phyloP scores from a whole-genome alignment of 495 filamentous ascomycete genomes.

The Aspergillus hancockii region DNA sequence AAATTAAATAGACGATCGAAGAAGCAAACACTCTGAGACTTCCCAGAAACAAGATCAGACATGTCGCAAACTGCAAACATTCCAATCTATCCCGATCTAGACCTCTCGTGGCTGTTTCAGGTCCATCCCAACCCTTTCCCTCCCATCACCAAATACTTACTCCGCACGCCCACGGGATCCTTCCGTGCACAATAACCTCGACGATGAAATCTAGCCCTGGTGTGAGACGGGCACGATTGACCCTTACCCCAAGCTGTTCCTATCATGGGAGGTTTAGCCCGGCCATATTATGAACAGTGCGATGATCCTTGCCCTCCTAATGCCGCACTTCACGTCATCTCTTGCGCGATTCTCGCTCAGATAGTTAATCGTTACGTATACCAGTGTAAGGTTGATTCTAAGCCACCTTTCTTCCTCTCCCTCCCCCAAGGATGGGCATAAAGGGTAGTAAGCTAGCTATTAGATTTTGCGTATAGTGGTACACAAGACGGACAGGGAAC shows the following conservation, averaged over 20 bases:
- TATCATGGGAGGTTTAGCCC: neutral
- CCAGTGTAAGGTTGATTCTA: no score
- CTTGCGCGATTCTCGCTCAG: neutral
- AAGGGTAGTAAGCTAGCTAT: neutral
- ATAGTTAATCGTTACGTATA: no score
- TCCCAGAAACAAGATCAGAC: neutral
- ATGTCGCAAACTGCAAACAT: neutral
- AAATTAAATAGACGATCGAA: no score
- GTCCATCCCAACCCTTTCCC: neutral
- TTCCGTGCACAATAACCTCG: neutral
- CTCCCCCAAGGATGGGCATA: no score
- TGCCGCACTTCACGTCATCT: neutral
- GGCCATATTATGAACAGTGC: neutral
- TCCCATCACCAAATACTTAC: neutral
- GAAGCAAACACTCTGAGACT: neutral
- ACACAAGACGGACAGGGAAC: neutral
- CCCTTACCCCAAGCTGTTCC: conserved; percentile 1
- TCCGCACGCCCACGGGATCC: neutral
- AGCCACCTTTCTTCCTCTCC: no score
- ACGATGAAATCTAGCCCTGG: neutral
- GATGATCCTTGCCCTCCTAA: neutral
- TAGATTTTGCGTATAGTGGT: neutral
- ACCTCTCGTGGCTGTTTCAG: neutral
- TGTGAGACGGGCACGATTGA: neutral
- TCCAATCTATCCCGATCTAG: neutral